Percentiles rank a stretch among this genome's conserved stretches.
These are phyloP conservation scores for Hypoxylon cercidicola DNA, from an alignment of 495 filamentous ascomycete species.

Conservation along the genomic window DNA sequence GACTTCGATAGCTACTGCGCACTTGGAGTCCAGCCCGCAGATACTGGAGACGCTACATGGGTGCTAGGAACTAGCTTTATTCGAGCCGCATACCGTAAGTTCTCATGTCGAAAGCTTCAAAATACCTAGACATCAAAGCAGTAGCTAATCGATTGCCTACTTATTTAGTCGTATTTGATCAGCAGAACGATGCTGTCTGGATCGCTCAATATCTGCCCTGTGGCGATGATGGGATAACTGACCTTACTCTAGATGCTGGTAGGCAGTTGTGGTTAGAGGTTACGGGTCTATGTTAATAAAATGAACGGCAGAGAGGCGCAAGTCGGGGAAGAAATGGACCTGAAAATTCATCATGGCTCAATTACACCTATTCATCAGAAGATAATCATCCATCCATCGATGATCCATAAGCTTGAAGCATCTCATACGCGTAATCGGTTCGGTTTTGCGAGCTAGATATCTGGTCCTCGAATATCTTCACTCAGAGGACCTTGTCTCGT, in stretches of 20 bases:
- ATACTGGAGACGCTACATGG: slow-evolving; percentile 45
- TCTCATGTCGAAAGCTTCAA: not conserved
- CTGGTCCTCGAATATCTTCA: slow-evolving; percentile 49
- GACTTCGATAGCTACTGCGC: slow-evolving; percentile 52
- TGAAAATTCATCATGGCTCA: not conserved
- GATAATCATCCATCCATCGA: not conserved
- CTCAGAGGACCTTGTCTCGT: slow-evolving; percentile 54
- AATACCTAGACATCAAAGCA: no score
- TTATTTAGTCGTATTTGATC: slow-evolving; percentile 55
- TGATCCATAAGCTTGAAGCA: not conserved
- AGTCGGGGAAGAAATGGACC: not conserved
- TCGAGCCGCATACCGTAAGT: slow-evolving; percentile 55
- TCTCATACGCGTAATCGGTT: not conserved
- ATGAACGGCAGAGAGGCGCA: not conserved
- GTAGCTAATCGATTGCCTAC: slow-evolving; percentile 13
- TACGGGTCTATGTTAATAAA: slow-evolving; percentile 40
- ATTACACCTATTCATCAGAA: not conserved
- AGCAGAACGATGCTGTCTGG: slow-evolving; percentile 56
- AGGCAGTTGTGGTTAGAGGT: slow-evolving; percentile 44
- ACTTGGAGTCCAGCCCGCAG: slow-evolving; percentile 54
- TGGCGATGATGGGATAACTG: slow-evolving; percentile 42
- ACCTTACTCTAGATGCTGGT: slow-evolving; percentile 41
- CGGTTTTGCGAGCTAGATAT: slow-evolving; percentile 22
- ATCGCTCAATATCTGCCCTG: slow-evolving; percentile 59
- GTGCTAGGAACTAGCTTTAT: slow-evolving; percentile 58